phyloP scores from a whole-genome alignment of 1,139 yeast species.

The Suhomyces yuchorum region DNA sequence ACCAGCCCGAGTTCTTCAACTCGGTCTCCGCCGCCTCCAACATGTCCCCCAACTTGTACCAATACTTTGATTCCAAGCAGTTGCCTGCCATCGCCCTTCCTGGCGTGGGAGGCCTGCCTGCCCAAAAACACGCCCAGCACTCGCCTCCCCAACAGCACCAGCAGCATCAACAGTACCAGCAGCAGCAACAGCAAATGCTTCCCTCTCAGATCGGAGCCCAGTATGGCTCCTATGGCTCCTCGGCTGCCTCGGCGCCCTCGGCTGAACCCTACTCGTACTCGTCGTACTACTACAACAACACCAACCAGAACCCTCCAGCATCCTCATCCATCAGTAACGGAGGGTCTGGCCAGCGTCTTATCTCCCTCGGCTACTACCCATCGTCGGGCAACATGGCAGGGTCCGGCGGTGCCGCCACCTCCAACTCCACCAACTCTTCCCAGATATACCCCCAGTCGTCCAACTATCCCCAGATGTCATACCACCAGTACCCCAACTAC shows the following conservation, averaged over 20 bases:
- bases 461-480: constrained; percentile 8
- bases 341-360: background rate
- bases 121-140: constrained; percentile 5
- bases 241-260: background rate
- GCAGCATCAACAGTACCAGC: constrained; percentile 2
- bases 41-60: constrained; percentile 9
- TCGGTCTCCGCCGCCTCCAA: constrained; percentile 6
- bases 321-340: constrained; percentile 3
- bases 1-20: constrained; percentile 13
- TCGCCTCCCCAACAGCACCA: constrained; percentile 2
- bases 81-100: constrained; percentile 16
- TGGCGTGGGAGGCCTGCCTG: constrained; percentile 2
- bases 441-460: constrained; percentile 4
- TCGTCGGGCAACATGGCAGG: background rate
- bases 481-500: constrained; percentile 14
- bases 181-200: constrained; percentile 1
- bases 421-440: constrained; percentile 3
- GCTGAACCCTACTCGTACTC: constrained; percentile 12
- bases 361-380: constrained; percentile 11
- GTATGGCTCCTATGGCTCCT: background rate
- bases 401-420: background rate
- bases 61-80: constrained; percentile 13
- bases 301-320: constrained; percentile 2
- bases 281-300: constrained; percentile 13
- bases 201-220: constrained; percentile 4